phyloP scores from a whole-genome alignment of 306 rosid genomes.

The Hylodesmum podocarpum region DNA sequence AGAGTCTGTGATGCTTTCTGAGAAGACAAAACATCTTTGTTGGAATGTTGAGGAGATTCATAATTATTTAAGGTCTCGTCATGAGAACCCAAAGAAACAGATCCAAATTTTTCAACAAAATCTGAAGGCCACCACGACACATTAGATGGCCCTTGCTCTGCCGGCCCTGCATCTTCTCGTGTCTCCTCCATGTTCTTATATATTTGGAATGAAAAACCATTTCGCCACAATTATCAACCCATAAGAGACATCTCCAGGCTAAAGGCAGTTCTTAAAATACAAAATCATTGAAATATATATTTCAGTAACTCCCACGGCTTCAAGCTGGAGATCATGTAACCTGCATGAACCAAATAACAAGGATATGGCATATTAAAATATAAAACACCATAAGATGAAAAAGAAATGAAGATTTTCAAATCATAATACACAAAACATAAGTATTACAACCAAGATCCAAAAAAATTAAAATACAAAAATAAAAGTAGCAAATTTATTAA shows the following conservation, averaged over 20 bases:
- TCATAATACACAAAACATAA: constrained; percentile 1
- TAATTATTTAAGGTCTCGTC: constrained; percentile 60
- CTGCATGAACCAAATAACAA: constrained; percentile 44
- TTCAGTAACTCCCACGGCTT: constrained; percentile 46
- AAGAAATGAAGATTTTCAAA: constrained; percentile 9
- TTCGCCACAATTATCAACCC: constrained; percentile 72
- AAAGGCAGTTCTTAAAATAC: constrained; percentile 38
- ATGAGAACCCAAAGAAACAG: constrained; percentile 81
- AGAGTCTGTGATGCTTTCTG: constrained; percentile 86
- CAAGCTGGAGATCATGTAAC: constrained; percentile 76
- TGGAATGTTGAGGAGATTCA: constrained; percentile 55
- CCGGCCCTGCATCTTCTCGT: constrained; percentile 77
- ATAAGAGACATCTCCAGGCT: constrained; percentile 52
- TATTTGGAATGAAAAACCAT: constrained; percentile 76
- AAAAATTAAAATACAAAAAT: constrained; percentile 9
- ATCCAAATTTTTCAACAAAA: constrained; percentile 79
- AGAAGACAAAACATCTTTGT: constrained; percentile 63
- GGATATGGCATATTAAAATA: constrained; percentile 11
- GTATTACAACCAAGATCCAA: constrained; percentile 12
- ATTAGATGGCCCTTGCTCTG: constrained; percentile 89
- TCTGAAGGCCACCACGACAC: constrained; percentile 94
- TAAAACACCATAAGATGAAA: not conserved
- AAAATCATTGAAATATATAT: constrained; percentile 36
- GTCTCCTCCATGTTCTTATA: constrained; percentile 88
- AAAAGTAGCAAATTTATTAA: not conserved